These are phyloP conservation scores for Ustanciosporium gigantosporum DNA, from an alignment of 1,284 basidiomycete genomes.

Conservation along the genomic window DNA sequence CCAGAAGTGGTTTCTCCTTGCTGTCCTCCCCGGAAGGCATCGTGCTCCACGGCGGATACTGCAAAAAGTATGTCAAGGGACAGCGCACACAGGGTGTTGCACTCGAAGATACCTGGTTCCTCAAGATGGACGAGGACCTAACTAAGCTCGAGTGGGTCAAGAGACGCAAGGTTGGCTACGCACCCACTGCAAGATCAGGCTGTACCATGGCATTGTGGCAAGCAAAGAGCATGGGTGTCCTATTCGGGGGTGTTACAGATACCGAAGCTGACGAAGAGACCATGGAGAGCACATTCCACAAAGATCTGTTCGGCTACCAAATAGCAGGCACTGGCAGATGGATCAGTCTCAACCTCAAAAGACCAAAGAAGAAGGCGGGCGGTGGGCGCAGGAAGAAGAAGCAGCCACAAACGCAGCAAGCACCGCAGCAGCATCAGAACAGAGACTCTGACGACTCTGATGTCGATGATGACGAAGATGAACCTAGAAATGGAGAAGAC, in stretches of 20 bases:
- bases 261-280: conserved; percentile 85
- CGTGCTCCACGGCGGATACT: conserved; percentile 85
- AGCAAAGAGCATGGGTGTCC: conserved; percentile 69
- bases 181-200: conserved; percentile 66
- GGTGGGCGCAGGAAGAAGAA: conserved; percentile 65
- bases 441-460: conserved; percentile 26
- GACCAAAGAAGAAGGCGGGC: conserved; percentile 66
- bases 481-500: conserved; percentile 31
- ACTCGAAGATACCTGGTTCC: conserved; percentile 87
- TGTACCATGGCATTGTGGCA: conserved; percentile 83
- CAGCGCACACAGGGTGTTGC: conserved; percentile 82
- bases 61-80: conserved; percentile 86
- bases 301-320: conserved; percentile 70
- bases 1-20: conserved; percentile 75
- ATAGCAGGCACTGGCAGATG: conserved; percentile 77
- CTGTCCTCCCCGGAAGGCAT: conserved; percentile 79
- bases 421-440: conserved; percentile 19
- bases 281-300: conserved; percentile 66
- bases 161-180: conserved; percentile 76
- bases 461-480: conserved; percentile 21
- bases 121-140: conserved; percentile 66
- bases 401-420: conserved; percentile 53
- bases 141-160: conserved; percentile 75
- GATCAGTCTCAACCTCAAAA: conserved; percentile 73
- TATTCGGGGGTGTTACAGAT: conserved; percentile 90